These are phyloP conservation scores for Malassezia obtusa DNA, from an alignment of 1,284 basidiomycete species.

Conservation along the genomic window DNA sequence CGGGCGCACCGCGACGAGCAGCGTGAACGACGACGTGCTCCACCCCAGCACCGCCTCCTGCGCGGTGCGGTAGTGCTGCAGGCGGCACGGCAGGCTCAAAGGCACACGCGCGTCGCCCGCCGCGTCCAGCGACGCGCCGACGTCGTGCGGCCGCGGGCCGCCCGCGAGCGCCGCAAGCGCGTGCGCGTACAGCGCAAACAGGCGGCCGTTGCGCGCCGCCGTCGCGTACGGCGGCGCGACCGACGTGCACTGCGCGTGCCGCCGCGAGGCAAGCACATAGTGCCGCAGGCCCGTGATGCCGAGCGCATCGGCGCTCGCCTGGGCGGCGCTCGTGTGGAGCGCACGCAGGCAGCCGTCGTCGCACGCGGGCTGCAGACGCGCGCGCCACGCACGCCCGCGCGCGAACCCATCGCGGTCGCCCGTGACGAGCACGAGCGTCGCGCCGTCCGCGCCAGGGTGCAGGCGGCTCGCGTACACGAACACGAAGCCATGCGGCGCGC, in stretches of 20 bases:
- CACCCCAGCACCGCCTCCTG: conserved; percentile 64
- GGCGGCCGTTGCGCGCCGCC: background rate
- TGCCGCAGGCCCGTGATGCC: conserved; percentile 79
- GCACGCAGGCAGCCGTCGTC: background rate
- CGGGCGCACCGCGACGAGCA: conserved; percentile 75
- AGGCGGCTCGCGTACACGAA: conserved; percentile 81
- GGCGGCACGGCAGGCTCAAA: background rate
- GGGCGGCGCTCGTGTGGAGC: background rate
- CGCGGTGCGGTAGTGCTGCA: conserved; percentile 63
- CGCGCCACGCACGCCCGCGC: conserved; percentile 17
- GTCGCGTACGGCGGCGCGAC: background rate
- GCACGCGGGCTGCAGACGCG: background rate
- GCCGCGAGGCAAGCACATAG: conserved; percentile 82
- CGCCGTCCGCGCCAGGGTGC: conserved; percentile 25
- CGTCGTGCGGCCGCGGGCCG: background rate
- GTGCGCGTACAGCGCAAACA: conserved; percentile 3
- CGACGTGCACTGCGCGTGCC: conserved; percentile 17
- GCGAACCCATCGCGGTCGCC: conserved; percentile 33
- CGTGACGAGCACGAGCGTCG: conserved; percentile 35
- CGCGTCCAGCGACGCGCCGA: background rate
- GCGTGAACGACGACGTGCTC: conserved; percentile 84
- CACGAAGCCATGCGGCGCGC: conserved; percentile 78
- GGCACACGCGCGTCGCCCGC: background rate
- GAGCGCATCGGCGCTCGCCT: conserved; percentile 53
- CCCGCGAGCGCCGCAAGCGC: conserved; percentile 6